These are phyloP conservation scores for Suillus luteus DNA, from an alignment of 768 basidiomycete genomes.

Conservation along the genomic window DNA sequence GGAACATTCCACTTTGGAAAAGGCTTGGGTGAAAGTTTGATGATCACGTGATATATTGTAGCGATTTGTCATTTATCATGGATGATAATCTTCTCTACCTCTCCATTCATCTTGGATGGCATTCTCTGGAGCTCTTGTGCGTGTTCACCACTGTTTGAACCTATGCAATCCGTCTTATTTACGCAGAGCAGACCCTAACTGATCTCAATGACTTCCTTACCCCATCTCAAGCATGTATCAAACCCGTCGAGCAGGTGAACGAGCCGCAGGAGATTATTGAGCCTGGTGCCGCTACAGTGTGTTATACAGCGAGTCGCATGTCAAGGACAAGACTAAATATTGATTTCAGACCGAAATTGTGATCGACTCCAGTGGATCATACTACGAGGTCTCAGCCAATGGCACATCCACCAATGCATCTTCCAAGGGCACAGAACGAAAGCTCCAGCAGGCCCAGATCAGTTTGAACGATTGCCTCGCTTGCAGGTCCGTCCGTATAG, in stretches of 20 bases:
- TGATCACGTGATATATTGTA: neutral
- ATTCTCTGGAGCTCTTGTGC: conserved; percentile 84
- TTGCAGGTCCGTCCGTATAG: conserved; percentile 71
- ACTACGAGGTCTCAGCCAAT: conserved; percentile 74
- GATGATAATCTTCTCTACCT: neutral
- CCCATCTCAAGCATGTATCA: conserved; percentile 96
- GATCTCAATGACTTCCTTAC: conserved; percentile 98
- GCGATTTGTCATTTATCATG: neutral
- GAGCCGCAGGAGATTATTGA: conserved; percentile 41
- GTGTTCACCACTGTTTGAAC: conserved; percentile 24
- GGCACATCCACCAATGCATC: conserved; percentile 21
- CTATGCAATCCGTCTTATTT: conserved; percentile 13
- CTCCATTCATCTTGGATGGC: conserved; percentile 53
- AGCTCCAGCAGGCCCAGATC: conserved; percentile 92
- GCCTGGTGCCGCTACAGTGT: conserved; percentile 46
- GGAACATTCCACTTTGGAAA: no score
- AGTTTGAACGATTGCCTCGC: conserved; percentile 97
- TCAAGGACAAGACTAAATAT: conserved; percentile 5
- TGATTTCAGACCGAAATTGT: conserved; percentile 81
- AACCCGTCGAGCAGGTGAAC: conserved; percentile 74
- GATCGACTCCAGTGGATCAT: conserved; percentile 81
- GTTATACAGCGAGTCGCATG: conserved; percentile 6
- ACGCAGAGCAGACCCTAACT: conserved; percentile 67
- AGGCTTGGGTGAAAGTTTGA: no score
- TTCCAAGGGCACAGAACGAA: conserved; percentile 42